Conservation (phyloP, 1,139 yeast species). For the Geotrichum klebahnii region DNA sequence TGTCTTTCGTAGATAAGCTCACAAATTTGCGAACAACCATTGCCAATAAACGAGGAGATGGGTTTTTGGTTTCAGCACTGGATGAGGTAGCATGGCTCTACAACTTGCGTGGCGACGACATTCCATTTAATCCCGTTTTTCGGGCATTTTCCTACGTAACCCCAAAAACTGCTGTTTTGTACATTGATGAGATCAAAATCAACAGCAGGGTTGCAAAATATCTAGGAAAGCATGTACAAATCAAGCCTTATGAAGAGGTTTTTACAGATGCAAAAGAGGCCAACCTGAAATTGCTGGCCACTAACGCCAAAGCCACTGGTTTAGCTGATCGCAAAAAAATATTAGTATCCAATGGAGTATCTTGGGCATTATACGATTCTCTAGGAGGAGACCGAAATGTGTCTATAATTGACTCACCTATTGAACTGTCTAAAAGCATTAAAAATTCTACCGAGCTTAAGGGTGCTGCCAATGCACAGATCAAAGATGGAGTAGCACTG, state of each 20-base stretch:
- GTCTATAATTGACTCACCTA: slow-evolving; percentile 51
- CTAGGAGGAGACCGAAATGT: slow-evolving; percentile 44
- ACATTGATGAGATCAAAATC: slow-evolving; percentile 66
- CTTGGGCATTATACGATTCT: slow-evolving; percentile 76
- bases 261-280: slow-evolving; percentile 35
- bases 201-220: slow-evolving; percentile 40
- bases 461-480: slow-evolving; percentile 75
- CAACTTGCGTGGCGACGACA: slow-evolving; percentile 81
- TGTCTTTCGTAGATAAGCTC: slow-evolving; percentile 43
- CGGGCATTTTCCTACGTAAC: slow-evolving; percentile 73
- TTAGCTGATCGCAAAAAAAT: slow-evolving; percentile 37
- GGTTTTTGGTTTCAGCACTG: slow-evolving; percentile 62
- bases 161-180: slow-evolving; percentile 54
- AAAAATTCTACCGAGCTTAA: slow-evolving; percentile 69
- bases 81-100: slow-evolving; percentile 94
- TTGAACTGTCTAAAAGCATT: slow-evolving; percentile 70
- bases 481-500: slow-evolving; percentile 85
- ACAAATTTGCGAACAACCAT: slow-evolving; percentile 45
- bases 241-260: slow-evolving; percentile 39
- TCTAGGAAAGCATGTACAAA: slow-evolving; percentile 33
- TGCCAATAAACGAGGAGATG: slow-evolving; percentile 43
- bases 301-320: slow-evolving; percentile 20
- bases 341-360: slow-evolving; percentile 59
- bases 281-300: slow-evolving; percentile 39
- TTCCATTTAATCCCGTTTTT: slow-evolving; percentile 87